Evolutionary conservation across 345 rosid genomes (phyloP).

Genomic region (Lepidium africanum): DNA sequence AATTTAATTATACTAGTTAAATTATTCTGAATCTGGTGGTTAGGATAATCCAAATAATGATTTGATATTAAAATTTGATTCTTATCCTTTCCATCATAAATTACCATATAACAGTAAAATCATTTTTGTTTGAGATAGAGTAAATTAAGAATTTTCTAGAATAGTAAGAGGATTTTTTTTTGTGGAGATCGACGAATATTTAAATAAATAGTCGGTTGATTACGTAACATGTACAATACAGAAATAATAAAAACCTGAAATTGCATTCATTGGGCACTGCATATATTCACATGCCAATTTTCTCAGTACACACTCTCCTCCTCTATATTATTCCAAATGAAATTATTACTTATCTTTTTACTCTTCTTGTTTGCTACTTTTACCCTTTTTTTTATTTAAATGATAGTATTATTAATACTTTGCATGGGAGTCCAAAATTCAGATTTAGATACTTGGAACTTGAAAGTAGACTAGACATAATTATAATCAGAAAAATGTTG

Average conservation of each 20-base stretch:
- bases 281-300: conserved; percentile 21
- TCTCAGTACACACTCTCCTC: conserved; percentile 1
- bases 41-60: too few species aligned
- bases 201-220: conserved; percentile 17
- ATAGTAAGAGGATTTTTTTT: not conserved
- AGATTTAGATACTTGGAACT: conserved; percentile 20
- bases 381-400: not conserved
- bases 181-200: not conserved
- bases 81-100: too few species aligned
- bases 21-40: too few species aligned
- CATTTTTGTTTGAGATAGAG: too few species aligned
- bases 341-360: not conserved
- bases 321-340: not conserved
- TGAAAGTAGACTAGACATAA: not conserved
- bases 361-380: not conserved
- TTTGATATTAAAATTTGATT: too few species aligned
- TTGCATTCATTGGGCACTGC: conserved; percentile 27
- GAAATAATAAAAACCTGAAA: conserved; percentile 2
- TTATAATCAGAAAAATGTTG: not conserved
- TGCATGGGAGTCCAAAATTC: conserved; percentile 23
- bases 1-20: too few species aligned
- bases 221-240: conserved; percentile 16
- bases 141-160: not conserved
- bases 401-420: not conserved
- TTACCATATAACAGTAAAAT: too few species aligned